Evolutionary conservation across 768 basidiomycete genomes (phyloP), one percentile per base, ranked within the genome.

Genomic region (Tylopilus intermedius): DNA sequence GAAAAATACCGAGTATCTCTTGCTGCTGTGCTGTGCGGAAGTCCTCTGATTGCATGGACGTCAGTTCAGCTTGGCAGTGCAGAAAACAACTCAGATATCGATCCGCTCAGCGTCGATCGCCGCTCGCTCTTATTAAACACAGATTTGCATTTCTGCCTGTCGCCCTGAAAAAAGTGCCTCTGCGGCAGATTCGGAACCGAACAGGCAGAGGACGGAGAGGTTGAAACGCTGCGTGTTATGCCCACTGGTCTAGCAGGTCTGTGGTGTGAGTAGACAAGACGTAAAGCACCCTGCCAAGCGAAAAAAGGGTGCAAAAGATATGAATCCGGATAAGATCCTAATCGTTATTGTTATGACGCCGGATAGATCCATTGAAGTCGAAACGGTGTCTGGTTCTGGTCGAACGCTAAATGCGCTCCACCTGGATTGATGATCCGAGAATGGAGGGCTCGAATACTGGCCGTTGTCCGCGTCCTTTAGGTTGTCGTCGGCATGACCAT

Each of bases 101-200:
- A 29, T 61, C 57, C 53, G 50, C 53, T 53, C 53, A 15, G 50
- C 43, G 48, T 24, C 41, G 48, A 48, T 61, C 35, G 42, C 35
- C 43, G 45, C 53, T 48, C 14, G 45, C 43, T 41, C 39, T 38
- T 30, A 46, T 49, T 49, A 44, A 55, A 49, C 37, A 14, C 37
- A 11, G 27, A 41, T 49, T 50, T 53, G 49, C 35, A 45, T 47
- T 50, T 44, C 51, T 50, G 15, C 21, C 45, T n/a, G 33, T 27
- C 47, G 29, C 15, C 38, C 38, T 38, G n/a, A 38, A 37, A 33
- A 14, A 30, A 38, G 38, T 27, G 3, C 26, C 21, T 15, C 47
- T 21, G 43, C 15, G n/a, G 44, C 37, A 3, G 18, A 10, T 21
- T 59, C 45, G 57, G 57, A 26, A 50, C 53, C 58, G 58, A 51